Percentiles rank a stretch among this genome's conserved stretches.
Evolutionary conservation across 1,284 basidiomycete genomes (phyloP).

Genomic region (Melampsora occidentalis): DNA sequence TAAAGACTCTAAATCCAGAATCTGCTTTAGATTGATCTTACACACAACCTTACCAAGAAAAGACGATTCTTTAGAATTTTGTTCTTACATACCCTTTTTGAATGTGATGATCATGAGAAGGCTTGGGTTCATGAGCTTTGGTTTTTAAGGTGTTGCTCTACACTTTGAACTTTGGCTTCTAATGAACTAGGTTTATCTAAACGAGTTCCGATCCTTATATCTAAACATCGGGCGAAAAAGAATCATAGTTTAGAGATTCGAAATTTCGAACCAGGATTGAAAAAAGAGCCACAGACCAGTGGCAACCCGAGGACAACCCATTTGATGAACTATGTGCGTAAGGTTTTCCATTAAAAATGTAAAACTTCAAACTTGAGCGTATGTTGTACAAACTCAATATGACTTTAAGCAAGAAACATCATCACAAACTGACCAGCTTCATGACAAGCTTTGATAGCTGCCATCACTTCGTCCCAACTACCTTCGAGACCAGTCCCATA

Average conservation of each 20-base stretch:
- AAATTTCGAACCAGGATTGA: no score
- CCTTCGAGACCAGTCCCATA: slow-evolving; percentile 39
- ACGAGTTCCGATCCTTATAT: slow-evolving; percentile 37
- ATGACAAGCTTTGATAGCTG: slow-evolving; percentile 31
- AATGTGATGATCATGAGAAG: no score
- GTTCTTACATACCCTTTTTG: no score
- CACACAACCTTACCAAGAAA: no score
- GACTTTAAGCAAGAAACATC: no score
- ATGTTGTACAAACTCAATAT: no score
- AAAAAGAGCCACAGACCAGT: slow-evolving; percentile 27
- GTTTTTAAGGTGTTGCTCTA: slow-evolving; percentile 11
- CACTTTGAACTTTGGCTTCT: slow-evolving; percentile 19
- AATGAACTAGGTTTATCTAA: slow-evolving; percentile 25
- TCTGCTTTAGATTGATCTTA: no score
- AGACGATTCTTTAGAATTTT: no score
- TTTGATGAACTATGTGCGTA: slow-evolving; percentile 39
- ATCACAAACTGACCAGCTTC: slow-evolving; percentile 23
- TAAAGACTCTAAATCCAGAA: no score
- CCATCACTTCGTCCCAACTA: slow-evolving; percentile 34
- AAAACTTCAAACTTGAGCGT: no score
- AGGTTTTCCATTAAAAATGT: no score
- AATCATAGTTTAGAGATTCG: not conserved
- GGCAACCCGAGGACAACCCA: slow-evolving; percentile 41
- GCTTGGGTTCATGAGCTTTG: no score
- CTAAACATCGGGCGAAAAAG: not conserved